A percentile compares a stretch with the other conserved stretches of the same genome.
Evolutionary conservation across 768 basidiomycete species (phyloP).

Genomic region (Cyclocybe aegerita): DNA sequence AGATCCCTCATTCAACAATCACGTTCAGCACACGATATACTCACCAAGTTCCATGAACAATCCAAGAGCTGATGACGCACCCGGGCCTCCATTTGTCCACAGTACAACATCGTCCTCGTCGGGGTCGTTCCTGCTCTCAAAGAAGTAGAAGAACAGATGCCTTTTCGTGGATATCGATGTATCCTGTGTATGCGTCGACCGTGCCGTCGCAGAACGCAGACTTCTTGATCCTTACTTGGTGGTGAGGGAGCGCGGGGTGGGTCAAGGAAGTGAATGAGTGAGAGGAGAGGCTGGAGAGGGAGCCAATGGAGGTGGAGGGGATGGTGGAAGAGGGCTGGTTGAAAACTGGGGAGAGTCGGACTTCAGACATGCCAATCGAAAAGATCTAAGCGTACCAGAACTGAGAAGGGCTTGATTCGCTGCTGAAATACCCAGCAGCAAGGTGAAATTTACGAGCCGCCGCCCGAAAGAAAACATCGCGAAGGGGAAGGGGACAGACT

Average conservation of each 20-base stretch:
- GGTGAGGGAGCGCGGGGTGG: constrained; percentile 51
- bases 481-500: no score
- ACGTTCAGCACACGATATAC: constrained; percentile 26
- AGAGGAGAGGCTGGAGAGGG: no score
- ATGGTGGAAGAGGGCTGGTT: no score
- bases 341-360: no score
- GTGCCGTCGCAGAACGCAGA: constrained; percentile 57
- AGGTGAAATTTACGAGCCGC: no score
- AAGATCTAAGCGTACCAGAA: no score
- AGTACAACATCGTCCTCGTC: constrained; percentile 62
- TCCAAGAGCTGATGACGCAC: constrained; percentile 51
- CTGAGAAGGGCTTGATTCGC: no score
- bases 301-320: no score
- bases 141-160: constrained; percentile 77
- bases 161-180: constrained; percentile 63
- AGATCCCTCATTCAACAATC: background rate
- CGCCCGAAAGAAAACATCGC: no score
- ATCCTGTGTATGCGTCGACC: constrained; percentile 62
- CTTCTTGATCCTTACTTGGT: constrained; percentile 61
- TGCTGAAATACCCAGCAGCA: no score
- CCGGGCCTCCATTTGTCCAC: constrained; percentile 55
- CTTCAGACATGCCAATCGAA: no score
- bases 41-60: constrained; percentile 75
- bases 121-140: constrained; percentile 65
- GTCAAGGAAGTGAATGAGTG: no score